Evolutionary conservation across 2,329 filamentous ascomycete genomes (phyloP).

Genomic region (Fusarium piperis): DNA sequence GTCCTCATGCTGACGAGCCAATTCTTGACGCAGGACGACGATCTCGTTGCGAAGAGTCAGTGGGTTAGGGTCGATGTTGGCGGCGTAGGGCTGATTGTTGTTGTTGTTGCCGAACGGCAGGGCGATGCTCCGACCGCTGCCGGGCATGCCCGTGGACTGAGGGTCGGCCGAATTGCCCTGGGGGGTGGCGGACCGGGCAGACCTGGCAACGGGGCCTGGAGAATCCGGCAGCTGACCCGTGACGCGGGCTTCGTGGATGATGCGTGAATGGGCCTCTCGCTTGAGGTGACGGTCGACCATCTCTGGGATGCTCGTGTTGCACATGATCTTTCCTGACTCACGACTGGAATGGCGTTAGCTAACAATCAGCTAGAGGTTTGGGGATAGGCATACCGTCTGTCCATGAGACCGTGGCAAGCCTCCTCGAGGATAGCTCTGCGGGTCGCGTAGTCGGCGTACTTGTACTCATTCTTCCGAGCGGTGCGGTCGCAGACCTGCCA

Average conservation of each 20-base stretch:
- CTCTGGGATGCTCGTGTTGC: slow-evolving; percentile 12
- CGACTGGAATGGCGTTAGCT: background rate
- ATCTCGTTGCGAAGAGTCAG: background rate
- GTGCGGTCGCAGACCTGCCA: slow-evolving; percentile 38
- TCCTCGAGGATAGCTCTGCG: slow-evolving; percentile 21
- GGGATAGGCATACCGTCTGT: slow-evolving; percentile 21
- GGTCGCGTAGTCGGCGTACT: background rate
- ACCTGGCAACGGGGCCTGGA: background rate
- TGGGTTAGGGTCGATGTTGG: background rate
- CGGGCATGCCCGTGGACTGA: background rate
- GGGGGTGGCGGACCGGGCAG: background rate
- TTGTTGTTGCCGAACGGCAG: background rate
- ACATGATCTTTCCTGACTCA: slow-evolving; percentile 8
- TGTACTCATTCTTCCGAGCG: slow-evolving; percentile 21
- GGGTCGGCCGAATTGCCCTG: background rate
- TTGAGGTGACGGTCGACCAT: slow-evolving; percentile 37
- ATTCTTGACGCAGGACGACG: background rate
- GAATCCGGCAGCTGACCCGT: background rate
- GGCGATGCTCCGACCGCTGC: background rate
- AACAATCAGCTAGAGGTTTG: background rate
- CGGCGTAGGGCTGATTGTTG: background rate
- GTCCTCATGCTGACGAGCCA: background rate
- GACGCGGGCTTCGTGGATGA: background rate
- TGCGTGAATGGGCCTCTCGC: slow-evolving; percentile 13
- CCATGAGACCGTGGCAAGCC: slow-evolving; percentile 8